Base-by-base conservation (phyloP, 2,329 filamentous ascomycete genomes). In the Trichoderma polysporum region DNA sequence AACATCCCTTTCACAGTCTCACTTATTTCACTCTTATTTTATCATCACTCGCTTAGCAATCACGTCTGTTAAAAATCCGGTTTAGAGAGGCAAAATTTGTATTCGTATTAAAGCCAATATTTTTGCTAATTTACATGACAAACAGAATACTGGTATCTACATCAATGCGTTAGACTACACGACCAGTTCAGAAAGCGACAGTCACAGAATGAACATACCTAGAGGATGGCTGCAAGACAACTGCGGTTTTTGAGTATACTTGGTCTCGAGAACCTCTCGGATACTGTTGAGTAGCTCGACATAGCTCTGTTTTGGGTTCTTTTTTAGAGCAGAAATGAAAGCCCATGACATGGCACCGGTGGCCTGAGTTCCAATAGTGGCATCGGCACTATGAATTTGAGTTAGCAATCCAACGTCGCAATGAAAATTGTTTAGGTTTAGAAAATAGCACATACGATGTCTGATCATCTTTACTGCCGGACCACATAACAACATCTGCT, bases 321-420 rank as follows among this genome's bases (percentile, higher is more conserved):
- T 93, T 84, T 91, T 94, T 75, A 98, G 85, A 22, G 94, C 90
- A 1, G 86, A 89, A 78, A 99, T 95, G 78, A 99, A 99, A 2
- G 95, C 95, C 88, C 91, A 97, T 3, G 93, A 97, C 95, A 99
- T 98, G 78, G 95, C 95, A 65, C 95, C 95, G 0, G 95, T 99
- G 37, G 95, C 94, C 80, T 97, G 86, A 66, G 92, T 89, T 50
- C 86, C 88, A 71, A 98, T 97, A 31, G 89, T 91, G 13, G 95
- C 94, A 78, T 99, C 95, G 80, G 93, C 91, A 68, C 93, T 97
- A 72, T 65, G 65, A 58, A 59, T 59, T 56, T 19, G 17, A 57
- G 72, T 77, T 61, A 76, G 73, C 59, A 64, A n/a, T 29, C 2
- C 4, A 7, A 22, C 47, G 53, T 22, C 41, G 29, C 37, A 49